Evolutionary conservation across 352 stramenopile genomes (phyloP).

Genomic region (Plasmopara viticola): DNA sequence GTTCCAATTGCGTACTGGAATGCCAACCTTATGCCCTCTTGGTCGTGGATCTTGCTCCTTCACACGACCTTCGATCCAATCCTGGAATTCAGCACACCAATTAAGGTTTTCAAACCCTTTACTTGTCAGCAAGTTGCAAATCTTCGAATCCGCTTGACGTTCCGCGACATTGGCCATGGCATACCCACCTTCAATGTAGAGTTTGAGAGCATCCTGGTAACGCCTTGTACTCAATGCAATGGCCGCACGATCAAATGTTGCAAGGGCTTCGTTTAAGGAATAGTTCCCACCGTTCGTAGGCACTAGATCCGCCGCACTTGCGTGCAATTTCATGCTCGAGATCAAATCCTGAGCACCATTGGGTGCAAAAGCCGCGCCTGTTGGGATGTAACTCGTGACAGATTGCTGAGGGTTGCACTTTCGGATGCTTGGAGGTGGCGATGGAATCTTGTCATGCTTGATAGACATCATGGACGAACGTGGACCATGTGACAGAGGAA

Average conservation of each 20-base stretch:
- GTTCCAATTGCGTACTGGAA: too few relatives aligned
- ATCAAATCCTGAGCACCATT: too few relatives aligned
- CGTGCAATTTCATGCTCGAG: too few relatives aligned
- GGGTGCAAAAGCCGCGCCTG: too few relatives aligned
- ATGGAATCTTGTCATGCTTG: too few relatives aligned
- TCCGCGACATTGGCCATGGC: slow-evolving; percentile 80
- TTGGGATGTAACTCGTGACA: too few relatives aligned
- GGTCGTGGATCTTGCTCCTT: slow-evolving; percentile 67
- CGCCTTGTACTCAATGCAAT: slow-evolving; percentile 46
- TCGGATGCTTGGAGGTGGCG: too few relatives aligned
- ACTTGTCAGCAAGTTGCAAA: slow-evolving; percentile 78
- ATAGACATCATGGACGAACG: too few relatives aligned
- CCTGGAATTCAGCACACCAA: slow-evolving; percentile 70
- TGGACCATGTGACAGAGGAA: too few relatives aligned
- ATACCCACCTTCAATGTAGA: slow-evolving; percentile 81
- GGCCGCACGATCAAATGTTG: slow-evolving; percentile 64
- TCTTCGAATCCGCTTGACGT: slow-evolving; percentile 70
- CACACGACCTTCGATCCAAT: slow-evolving; percentile 78
- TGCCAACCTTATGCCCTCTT: slow-evolving; percentile 74
- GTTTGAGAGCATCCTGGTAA: slow-evolving; percentile 72
- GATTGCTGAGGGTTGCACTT: too few relatives aligned
- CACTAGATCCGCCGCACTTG: too few relatives aligned
- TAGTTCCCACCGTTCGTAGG: slow-evolving; percentile 68
- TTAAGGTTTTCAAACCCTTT: slow-evolving; percentile 86
- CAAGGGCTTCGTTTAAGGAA: slow-evolving; percentile 70